phyloP scores from a whole-genome alignment of 768 basidiomycete genomes.

The Daedalea quercina region DNA sequence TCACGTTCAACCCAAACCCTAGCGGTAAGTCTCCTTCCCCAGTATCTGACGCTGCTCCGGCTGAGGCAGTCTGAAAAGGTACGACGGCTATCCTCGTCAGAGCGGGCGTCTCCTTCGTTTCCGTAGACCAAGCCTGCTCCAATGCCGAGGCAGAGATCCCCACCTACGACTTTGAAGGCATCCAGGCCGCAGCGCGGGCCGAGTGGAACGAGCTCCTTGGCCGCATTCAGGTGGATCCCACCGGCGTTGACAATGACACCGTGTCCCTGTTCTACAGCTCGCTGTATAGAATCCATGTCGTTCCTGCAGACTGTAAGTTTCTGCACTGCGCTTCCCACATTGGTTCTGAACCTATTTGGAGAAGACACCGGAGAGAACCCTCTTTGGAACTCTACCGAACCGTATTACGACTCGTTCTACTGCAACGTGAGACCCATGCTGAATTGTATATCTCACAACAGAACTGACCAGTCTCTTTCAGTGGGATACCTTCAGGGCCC shows the following conservation, averaged over 20 bases:
- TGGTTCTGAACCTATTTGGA: not conserved
- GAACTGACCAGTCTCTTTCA: slow-evolving; percentile 13
- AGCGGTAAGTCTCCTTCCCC: slow-evolving; percentile 3
- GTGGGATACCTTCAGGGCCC: slow-evolving; percentile 63
- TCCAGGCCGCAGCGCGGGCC: slow-evolving; percentile 34
- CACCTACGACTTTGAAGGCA: slow-evolving; percentile 46
- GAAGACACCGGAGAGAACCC: slow-evolving; percentile 61
- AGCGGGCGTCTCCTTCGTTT: slow-evolving; percentile 63
- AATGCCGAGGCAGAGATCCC: slow-evolving; percentile 59
- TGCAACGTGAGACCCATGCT: slow-evolving; percentile 44
- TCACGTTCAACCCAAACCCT: slow-evolving; percentile 43
- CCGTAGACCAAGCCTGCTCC: slow-evolving; percentile 49
- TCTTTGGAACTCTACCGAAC: slow-evolving; percentile 55
- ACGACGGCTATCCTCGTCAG: slow-evolving; percentile 46
- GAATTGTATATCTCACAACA: not conserved
- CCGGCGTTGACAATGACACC: slow-evolving; percentile 40
- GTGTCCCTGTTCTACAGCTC: slow-evolving; percentile 56
- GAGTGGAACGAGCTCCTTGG: slow-evolving; percentile 55
- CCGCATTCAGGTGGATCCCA: slow-evolving; percentile 46
- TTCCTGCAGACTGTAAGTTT: slow-evolving; percentile 54
- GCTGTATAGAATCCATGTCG: slow-evolving; percentile 57
- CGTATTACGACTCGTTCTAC: slow-evolving; percentile 63
- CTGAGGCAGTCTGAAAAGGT: slow-evolving; percentile 2
- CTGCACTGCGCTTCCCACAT: not conserved
- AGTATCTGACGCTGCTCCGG: not conserved